phyloP scores from a whole-genome alignment of 331 rosid genomes.

The Malus hybrid region DNA sequence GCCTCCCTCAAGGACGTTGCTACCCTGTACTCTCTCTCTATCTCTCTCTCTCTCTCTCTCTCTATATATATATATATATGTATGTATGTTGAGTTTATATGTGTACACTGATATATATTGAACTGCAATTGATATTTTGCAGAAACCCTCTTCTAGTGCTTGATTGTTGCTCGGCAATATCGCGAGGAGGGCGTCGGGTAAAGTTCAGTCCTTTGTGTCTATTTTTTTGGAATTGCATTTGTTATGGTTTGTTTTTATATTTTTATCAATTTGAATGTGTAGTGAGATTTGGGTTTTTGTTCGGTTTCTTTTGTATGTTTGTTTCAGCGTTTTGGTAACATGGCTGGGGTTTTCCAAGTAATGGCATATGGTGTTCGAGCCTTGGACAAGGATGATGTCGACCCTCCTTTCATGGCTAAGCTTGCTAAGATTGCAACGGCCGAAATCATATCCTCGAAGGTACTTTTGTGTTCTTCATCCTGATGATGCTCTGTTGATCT shows the following conservation, averaged over 20 bases:
- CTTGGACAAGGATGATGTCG: constrained; percentile 52
- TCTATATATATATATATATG: background rate
- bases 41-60: background rate
- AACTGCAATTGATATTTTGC: constrained; percentile 4
- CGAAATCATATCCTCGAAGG: constrained; percentile 89
- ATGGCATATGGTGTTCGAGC: constrained; percentile 87
- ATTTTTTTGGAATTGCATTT: background rate
- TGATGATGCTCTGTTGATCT: background rate
- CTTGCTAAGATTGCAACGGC: constrained; percentile 89
- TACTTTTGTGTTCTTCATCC: constrained; percentile 9
- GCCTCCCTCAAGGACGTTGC: constrained; percentile 81
- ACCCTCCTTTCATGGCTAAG: constrained; percentile 68
- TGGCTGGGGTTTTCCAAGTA: constrained; percentile 94
- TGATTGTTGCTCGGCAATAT: constrained; percentile 69
- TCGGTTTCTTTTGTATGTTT: background rate
- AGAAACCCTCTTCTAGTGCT: constrained; percentile 82
- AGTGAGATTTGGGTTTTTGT: background rate
- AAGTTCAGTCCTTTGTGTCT: background rate
- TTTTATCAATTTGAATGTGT: background rate
- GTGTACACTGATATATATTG: background rate
- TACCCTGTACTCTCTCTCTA: constrained; percentile 35
- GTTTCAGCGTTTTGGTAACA: constrained; percentile 83
- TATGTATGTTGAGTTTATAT: background rate
- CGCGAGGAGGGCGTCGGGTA: constrained; percentile 96
- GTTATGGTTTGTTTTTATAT: background rate